phyloP scores from a whole-genome alignment of 2,329 filamentous ascomycete genomes.

The Cladosporium sp. region DNA sequence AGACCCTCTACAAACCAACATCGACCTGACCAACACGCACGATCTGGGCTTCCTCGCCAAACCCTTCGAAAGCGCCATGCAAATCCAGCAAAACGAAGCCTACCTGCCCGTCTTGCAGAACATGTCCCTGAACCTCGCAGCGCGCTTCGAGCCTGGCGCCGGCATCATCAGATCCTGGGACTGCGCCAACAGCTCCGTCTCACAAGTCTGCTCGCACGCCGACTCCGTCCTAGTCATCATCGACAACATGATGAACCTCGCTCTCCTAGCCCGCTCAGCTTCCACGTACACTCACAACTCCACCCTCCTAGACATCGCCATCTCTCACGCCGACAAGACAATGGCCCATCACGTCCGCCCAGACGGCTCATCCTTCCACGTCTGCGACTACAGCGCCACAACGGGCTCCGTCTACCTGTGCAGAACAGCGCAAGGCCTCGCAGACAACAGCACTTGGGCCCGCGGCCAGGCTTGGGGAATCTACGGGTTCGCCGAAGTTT shows the following conservation, averaged over 20 bases:
- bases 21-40: constrained; percentile 17
- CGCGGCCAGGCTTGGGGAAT: constrained; percentile 18
- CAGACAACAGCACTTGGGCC: constrained; percentile 19
- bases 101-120: constrained; percentile 14
- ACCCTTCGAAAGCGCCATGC: constrained; percentile 17
- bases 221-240: constrained; percentile 19
- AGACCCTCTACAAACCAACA: constrained; percentile 15
- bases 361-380: constrained; percentile 18
- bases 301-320: constrained; percentile 14
- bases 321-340: constrained; percentile 16
- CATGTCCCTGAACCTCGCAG: constrained; percentile 16
- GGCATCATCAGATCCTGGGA: constrained; percentile 18
- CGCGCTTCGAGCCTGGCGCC: constrained; percentile 15
- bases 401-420: constrained; percentile 18
- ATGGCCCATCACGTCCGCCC: constrained; percentile 14
- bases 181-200: constrained; percentile 11
- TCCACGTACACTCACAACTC: constrained; percentile 14
- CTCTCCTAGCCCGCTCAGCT: constrained; percentile 15
- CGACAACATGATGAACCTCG: constrained; percentile 21
- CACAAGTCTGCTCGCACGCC: constrained; percentile 10
- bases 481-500: constrained; percentile 19
- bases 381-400: constrained; percentile 16
- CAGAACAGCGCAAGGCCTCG: constrained; percentile 18
- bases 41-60: constrained; percentile 18
- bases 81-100: constrained; percentile 11